phyloP scores from a whole-genome alignment of 192 early-diverging fungal species.

The Cladochytrium replicatum region DNA sequence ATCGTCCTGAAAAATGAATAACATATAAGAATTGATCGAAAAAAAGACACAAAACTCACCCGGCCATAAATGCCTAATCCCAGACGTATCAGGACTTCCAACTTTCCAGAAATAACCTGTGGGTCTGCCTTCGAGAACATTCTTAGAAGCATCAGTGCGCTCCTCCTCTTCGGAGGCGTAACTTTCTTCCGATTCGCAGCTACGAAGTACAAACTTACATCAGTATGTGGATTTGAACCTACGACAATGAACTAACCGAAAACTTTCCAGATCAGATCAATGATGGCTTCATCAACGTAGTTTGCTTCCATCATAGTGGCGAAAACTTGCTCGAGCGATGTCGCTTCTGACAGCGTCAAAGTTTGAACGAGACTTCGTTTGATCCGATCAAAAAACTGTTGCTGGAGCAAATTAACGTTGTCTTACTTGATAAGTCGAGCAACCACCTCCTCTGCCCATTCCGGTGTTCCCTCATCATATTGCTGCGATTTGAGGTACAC shows the following conservation, averaged over 20 bases:
- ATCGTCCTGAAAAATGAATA: slow-evolving; percentile 50
- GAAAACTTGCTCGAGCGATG: slow-evolving; percentile 87
- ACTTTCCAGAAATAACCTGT: slow-evolving; percentile 73
- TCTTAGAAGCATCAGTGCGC: slow-evolving; percentile 83
- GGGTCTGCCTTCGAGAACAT: slow-evolving; percentile 86
- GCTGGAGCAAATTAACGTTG: neutral
- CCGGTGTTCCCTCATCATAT: slow-evolving; percentile 13
- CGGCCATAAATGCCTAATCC: slow-evolving; percentile 79
- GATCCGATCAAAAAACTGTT: too few relatives aligned
- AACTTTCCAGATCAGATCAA: slow-evolving; percentile 70
- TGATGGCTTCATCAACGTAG: slow-evolving; percentile 54
- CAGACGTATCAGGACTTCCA: slow-evolving; percentile 70
- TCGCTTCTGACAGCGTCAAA: slow-evolving; percentile 85
- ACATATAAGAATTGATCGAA: too few relatives aligned
- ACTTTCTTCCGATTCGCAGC: slow-evolving; percentile 42
- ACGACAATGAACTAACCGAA: slow-evolving; percentile 33
- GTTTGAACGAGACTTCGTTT: slow-evolving; percentile 71
- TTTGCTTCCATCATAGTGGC: slow-evolving; percentile 60
- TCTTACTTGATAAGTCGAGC: slow-evolving; percentile 10
- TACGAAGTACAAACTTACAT: slow-evolving; percentile 6
- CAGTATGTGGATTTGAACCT: too few relatives aligned
- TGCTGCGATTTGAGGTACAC: slow-evolving; percentile 64
- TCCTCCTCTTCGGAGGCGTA: slow-evolving; percentile 62
- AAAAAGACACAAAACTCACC: slow-evolving; percentile 29
- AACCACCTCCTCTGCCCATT: slow-evolving; percentile 23